Base-by-base conservation (phyloP, 2,329 filamentous ascomycete species). In the Cryphonectria carpinicola region DNA sequence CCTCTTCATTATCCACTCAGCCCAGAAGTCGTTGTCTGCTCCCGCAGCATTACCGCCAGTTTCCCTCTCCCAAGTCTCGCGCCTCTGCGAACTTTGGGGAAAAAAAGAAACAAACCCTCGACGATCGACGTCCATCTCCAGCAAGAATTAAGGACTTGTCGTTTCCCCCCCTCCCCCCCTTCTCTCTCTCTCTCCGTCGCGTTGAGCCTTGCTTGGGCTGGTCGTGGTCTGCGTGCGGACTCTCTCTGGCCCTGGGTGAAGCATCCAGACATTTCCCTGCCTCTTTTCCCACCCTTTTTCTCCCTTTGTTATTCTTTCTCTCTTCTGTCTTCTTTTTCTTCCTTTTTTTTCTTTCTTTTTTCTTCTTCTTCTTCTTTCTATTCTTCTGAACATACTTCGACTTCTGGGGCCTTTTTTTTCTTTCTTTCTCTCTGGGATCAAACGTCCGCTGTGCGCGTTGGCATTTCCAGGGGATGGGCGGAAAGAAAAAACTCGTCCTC, bases 1-100 rank as follows among this genome's bases (percentile, higher is more conserved):
- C 43, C 64, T 60, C 54, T 63, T 41, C 67, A 71, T 66, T 67
- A 54, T 58, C 37, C 35, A 37, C 54, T 46, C 25, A 46, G 22
- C 56, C 41, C n/a, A 25, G 14, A 62, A 39, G 32, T 32, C 35
- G 43, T 46, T 28, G 62, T 65, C 49, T 37, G 54, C 61, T 69
- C 52, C 60, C 58, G 56, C 68, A 64, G 65, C 60, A 35, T 43
- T 32, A 46, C 61, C 37, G 39, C 46, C 46, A 64, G n/a, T 35
- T 43, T 43, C 37, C 35, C 35, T 63, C 28, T 58, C 56, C 32
- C 19, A 37, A 25, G 46, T 49, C 22, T 32, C 28, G 25, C 46
- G 64, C 46, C 19, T n/a, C 22, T 65, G 41, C 61, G 37, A n/a
- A n/a, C 19, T 25, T 46, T 49, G 28, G 37, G 39, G 39, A 25